Evolutionary conservation across 305 asterid species (phyloP).

Genomic region (Solanum hybrid): DNA sequence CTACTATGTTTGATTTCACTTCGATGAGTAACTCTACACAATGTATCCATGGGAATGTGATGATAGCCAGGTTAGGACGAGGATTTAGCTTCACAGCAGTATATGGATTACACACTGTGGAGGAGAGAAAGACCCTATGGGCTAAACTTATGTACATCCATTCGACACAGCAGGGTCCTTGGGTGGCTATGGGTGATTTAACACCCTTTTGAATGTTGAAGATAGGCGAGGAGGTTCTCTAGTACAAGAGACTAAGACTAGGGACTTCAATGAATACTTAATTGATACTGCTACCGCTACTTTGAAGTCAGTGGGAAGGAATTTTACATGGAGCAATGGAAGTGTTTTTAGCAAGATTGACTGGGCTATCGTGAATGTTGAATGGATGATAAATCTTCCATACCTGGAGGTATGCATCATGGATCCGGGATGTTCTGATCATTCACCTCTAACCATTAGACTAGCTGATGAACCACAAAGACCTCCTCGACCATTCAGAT

Average conservation of each 20-base stretch:
- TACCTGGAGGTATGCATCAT: neutral
- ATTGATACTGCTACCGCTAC: neutral
- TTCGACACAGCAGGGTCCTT: neutral
- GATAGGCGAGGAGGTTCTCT: neutral
- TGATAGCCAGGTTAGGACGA: neutral
- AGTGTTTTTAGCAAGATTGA: neutral
- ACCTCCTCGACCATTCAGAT: neutral
- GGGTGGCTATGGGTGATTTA: neutral
- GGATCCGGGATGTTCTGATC: neutral
- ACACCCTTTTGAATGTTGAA: neutral
- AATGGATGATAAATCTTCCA: neutral
- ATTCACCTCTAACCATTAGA: neutral
- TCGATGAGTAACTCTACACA: neutral
- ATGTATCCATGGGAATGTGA: neutral
- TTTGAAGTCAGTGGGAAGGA: neutral
- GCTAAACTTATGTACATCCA: neutral
- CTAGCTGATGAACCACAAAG: neutral
- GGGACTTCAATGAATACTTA: neutral
- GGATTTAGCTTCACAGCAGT: neutral
- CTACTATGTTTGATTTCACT: neutral
- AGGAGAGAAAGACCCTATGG: neutral
- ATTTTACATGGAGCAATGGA: neutral
- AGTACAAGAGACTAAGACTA: neutral
- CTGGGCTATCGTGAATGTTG: neutral
- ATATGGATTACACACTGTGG: neutral